A percentile compares a stretch with the other conserved stretches of the same genome.
phyloP scores from a whole-genome alignment of 106 monocot genomes.

The Posidonia australis region DNA sequence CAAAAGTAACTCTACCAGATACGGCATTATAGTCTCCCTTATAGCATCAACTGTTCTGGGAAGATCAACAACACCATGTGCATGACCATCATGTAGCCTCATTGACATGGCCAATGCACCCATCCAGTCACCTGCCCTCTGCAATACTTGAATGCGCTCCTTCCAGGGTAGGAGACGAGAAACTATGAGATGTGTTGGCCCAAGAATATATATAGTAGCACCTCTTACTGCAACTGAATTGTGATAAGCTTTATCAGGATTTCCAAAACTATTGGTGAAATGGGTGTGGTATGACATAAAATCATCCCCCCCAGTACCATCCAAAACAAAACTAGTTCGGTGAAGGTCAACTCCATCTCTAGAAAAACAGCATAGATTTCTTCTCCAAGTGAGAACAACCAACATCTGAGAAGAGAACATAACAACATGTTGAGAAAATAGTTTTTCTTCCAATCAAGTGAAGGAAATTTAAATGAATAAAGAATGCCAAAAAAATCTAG shows the following conservation, averaged over 20 bases:
- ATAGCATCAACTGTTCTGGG: slow-evolving; percentile 71
- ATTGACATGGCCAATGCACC: slow-evolving; percentile 98
- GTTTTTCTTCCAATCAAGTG: not conserved
- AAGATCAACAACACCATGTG: slow-evolving; percentile 96
- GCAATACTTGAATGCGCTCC: slow-evolving; percentile 87
- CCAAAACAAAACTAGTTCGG: slow-evolving; percentile 48
- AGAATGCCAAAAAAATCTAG: not conserved
- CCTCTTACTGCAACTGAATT: slow-evolving; percentile 92
- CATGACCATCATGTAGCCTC: slow-evolving; percentile 94
- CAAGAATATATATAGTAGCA: slow-evolving; percentile 86
- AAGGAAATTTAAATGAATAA: not conserved
- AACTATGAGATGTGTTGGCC: slow-evolving; percentile 69
- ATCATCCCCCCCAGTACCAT: slow-evolving; percentile 63
- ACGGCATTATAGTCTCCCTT: slow-evolving; percentile 81
- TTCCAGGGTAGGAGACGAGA: slow-evolving; percentile 98
- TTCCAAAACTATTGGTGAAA: slow-evolving; percentile 73
- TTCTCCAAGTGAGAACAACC: slow-evolving; percentile 62
- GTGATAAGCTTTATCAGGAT: slow-evolving; percentile 93
- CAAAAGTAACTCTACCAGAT: slow-evolving; percentile 74
- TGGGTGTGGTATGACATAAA: slow-evolving; percentile 69
- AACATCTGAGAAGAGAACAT: slow-evolving; percentile 51
- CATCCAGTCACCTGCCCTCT: slow-evolving; percentile 98
- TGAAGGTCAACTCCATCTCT: slow-evolving; percentile 80
- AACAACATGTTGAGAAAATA: not conserved
- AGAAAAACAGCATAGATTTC: slow-evolving; percentile 72